Conservation (phyloP, 2,329 filamentous ascomycete genomes). For the Cercospora nicotianae region DNA sequence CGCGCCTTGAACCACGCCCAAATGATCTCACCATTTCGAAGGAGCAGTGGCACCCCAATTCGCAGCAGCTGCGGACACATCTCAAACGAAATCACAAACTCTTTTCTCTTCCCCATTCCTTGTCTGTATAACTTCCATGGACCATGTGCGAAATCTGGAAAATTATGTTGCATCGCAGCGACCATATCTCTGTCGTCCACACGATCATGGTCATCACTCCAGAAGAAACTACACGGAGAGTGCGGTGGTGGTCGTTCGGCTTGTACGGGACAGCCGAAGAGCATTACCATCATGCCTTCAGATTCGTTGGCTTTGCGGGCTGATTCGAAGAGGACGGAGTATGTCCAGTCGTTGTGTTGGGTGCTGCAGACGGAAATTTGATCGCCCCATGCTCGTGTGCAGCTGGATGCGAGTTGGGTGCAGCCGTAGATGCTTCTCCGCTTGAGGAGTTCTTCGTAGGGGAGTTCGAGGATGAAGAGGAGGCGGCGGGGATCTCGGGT, state of each 20-base stretch:
- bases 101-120: not conserved
- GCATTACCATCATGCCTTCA: not conserved
- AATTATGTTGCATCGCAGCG: not conserved
- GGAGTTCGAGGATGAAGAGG: not conserved
- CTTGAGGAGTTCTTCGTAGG: not conserved
- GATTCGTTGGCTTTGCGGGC: not conserved
- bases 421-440: not conserved
- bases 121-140: not conserved
- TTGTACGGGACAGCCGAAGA: not conserved
- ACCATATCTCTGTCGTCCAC: not conserved
- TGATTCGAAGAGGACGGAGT: not conserved
- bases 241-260: not conserved
- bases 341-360: not conserved
- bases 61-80: not conserved
- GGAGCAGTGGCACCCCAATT: not conserved
- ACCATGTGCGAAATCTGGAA: not conserved
- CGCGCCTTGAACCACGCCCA: slow-evolving; percentile 1
- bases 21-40: not conserved
- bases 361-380: not conserved
- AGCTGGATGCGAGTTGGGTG: not conserved
- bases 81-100: not conserved
- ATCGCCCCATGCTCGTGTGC: not conserved
- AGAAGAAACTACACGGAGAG: slow-evolving; percentile 4
- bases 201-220: not conserved
- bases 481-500: not conserved